These are phyloP conservation scores for Talaromyces sp. DNA, from an alignment of 2,329 filamentous ascomycete genomes.

Conservation along the genomic window DNA sequence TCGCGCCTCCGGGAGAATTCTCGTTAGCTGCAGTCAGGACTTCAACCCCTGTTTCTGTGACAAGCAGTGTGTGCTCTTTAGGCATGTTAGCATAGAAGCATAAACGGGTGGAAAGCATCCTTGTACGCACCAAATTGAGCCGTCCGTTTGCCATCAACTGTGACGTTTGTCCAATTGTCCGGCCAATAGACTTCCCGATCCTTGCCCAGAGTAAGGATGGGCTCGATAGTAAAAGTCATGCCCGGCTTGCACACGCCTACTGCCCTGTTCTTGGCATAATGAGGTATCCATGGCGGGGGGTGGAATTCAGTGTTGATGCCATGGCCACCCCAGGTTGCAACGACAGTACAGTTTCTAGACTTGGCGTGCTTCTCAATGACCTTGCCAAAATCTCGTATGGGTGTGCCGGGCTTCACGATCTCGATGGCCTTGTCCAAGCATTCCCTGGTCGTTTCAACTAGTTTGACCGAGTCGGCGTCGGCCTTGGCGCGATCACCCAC, in stretches of 20 bases:
- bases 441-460: slow-evolving; percentile 79
- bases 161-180: slow-evolving; percentile 92
- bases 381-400: slow-evolving; percentile 83
- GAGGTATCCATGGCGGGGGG: slow-evolving; percentile 81
- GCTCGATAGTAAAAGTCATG: slow-evolving; percentile 96
- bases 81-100: slow-evolving; percentile 10
- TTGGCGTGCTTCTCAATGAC: slow-evolving; percentile 88
- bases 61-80: slow-evolving; percentile 68
- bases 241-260: slow-evolving; percentile 83
- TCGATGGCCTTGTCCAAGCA: slow-evolving; percentile 79
- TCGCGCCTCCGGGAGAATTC: slow-evolving; percentile 65
- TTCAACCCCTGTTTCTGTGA: slow-evolving; percentile 72
- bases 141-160: slow-evolving; percentile 75
- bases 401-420: slow-evolving; percentile 78
- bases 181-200: slow-evolving; percentile 89
- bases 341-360: slow-evolving; percentile 69
- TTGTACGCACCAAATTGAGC: slow-evolving; percentile 65
- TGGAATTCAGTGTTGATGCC: slow-evolving; percentile 88
- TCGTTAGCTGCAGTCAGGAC: slow-evolving; percentile 64
- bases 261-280: slow-evolving; percentile 94
- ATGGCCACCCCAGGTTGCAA: slow-evolving; percentile 88
- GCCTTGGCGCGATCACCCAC: slow-evolving; percentile 75
- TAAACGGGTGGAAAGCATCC: not conserved
- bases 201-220: slow-evolving; percentile 84
- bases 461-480: slow-evolving; percentile 73